Evolutionary conservation across 345 rosid genomes (phyloP).

Genomic region (Eucalyptus marginata): DNA sequence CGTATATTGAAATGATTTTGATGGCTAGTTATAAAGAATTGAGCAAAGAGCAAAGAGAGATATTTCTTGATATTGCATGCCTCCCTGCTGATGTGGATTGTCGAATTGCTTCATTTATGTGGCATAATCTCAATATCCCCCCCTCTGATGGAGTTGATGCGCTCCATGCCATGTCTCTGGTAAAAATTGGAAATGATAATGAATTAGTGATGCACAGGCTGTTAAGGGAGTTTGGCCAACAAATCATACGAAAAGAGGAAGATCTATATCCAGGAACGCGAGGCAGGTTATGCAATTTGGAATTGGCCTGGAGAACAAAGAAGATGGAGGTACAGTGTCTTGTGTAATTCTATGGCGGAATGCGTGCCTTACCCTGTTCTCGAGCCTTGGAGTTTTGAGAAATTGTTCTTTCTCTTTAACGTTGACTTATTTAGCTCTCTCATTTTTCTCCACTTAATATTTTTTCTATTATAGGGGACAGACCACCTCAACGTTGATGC

Average conservation of each 20-base stretch:
- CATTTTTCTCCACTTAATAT: not conserved
- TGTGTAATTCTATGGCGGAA: not conserved
- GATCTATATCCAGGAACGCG: not conserved
- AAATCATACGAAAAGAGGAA: not conserved
- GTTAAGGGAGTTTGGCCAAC: not conserved
- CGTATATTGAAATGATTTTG: accelerated
- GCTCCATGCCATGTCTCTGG: not conserved
- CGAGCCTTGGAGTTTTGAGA: not conserved
- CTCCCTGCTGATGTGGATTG: not conserved
- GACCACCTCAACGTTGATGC: not conserved
- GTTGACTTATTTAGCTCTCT: not conserved
- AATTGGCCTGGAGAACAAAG: too few relatives aligned
- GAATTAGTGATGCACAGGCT: not conserved
- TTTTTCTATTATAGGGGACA: not conserved
- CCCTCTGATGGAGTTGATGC: not conserved
- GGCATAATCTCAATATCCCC: accelerated
- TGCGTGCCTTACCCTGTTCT: not conserved
- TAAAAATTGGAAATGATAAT: not conserved
- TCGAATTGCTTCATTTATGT: not conserved
- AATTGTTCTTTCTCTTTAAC: not conserved
- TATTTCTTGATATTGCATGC: not conserved
- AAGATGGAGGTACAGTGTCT: not conserved
- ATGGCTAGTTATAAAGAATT: not conserved
- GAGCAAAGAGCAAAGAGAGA: not conserved
- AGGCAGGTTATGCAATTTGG: not conserved